Percentiles rank a stretch among this genome's conserved stretches.
phyloP scores from a whole-genome alignment of 768 basidiomycete genomes.

The Tubosaeta brunneosetosa region DNA sequence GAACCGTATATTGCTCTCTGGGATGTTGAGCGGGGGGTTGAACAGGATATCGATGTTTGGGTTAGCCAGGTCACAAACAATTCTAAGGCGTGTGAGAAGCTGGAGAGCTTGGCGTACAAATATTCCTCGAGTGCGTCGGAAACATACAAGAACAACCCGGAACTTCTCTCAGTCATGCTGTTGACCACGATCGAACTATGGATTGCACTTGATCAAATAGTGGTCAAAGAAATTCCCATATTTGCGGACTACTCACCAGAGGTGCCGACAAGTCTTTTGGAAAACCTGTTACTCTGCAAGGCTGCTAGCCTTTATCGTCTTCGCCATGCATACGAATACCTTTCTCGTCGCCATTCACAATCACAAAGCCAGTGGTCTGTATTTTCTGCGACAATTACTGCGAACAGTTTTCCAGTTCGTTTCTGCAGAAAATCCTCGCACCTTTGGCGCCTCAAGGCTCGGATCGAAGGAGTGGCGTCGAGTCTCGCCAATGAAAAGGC shows the following conservation, averaged over 20 bases:
- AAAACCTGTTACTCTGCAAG: constrained; percentile 38
- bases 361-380: constrained; percentile 26
- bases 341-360: constrained; percentile 24
- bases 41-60: constrained; percentile 32
- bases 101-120: constrained; percentile 24
- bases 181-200: not conserved
- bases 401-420: constrained; percentile 30
- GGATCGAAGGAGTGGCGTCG: constrained; percentile 22
- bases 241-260: constrained; percentile 41
- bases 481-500: constrained; percentile 20
- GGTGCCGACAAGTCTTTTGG: constrained; percentile 34
- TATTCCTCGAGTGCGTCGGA: constrained; percentile 24
- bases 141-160: constrained; percentile 28
- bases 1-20: constrained; percentile 23
- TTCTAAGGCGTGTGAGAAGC: constrained; percentile 19
- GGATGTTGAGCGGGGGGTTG: constrained; percentile 36
- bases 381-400: constrained; percentile 23
- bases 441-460: constrained; percentile 18
- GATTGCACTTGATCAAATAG: not conserved
- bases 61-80: constrained; percentile 15
- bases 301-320: constrained; percentile 27
- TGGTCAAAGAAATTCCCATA: not conserved
- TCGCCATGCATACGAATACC: constrained; percentile 25
- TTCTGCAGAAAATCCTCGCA: constrained; percentile 23
- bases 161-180: not conserved